Evolutionary conservation across 2,329 filamentous ascomycete genomes (phyloP).

Genomic region (Colletotrichum camelliae): DNA sequence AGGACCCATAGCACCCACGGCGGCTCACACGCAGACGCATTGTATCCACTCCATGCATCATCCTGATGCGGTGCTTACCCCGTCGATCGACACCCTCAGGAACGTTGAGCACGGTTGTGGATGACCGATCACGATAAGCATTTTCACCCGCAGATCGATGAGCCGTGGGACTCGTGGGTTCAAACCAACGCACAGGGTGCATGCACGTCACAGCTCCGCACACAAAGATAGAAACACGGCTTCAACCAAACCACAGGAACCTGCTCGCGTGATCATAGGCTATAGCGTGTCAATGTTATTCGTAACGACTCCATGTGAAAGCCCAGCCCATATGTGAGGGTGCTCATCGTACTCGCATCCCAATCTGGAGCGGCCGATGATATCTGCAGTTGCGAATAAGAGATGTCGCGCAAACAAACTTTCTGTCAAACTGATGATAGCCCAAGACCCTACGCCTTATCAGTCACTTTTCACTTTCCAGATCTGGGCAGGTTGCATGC

Average conservation of each 20-base stretch:
- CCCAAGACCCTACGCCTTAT: neutral
- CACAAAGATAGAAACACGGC: neutral
- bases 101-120: neutral
- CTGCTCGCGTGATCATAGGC: neutral
- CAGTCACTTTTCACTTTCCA: neutral
- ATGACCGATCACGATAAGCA: neutral
- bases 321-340: neutral
- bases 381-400: neutral
- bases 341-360: neutral
- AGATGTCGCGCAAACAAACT: neutral
- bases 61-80: neutral
- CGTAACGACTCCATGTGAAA: neutral
- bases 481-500: neutral
- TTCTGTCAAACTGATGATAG: neutral
- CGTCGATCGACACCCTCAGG: neutral
- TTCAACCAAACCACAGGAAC: neutral
- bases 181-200: neutral
- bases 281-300: neutral
- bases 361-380: neutral
- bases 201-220: neutral
- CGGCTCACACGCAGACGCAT: neutral
- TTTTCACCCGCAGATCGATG: neutral
- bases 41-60: neutral
- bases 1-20: neutral
- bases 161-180: neutral